Percentiles rank a stretch among this genome's conserved stretches.
phyloP scores from a whole-genome alignment of 2,329 filamentous ascomycete species.

The Orbilia blumenaviensis region DNA sequence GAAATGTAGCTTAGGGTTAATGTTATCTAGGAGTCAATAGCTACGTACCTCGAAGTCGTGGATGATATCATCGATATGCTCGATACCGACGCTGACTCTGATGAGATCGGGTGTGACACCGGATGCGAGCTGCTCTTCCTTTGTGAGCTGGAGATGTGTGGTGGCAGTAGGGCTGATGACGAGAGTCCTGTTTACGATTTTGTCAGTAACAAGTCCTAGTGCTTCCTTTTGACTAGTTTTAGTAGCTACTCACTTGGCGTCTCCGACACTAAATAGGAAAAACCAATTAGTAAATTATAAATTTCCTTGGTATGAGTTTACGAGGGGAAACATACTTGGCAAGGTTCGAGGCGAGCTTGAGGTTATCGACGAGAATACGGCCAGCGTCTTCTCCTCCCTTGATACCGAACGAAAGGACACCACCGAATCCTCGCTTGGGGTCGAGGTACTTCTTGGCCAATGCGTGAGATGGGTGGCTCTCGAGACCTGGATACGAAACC shows the following conservation, averaged over 20 bases:
- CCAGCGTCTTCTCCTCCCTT: conserved; percentile 87
- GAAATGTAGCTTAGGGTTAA: neutral
- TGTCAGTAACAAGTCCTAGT: neutral
- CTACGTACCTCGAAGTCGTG: conserved; percentile 73
- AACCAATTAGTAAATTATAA: conserved; percentile 41
- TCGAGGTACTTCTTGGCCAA: conserved; percentile 83
- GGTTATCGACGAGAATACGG: conserved; percentile 86
- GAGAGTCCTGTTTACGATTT: conserved; percentile 22
- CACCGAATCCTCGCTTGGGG: conserved; percentile 77
- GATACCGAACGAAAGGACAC: conserved; percentile 91
- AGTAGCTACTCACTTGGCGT: conserved; percentile 71
- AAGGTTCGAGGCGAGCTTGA: conserved; percentile 94
- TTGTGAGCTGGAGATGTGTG: conserved; percentile 83
- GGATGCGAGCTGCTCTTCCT: conserved; percentile 80
- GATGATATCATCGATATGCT: conserved; percentile 98
- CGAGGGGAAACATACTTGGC: conserved; percentile 71
- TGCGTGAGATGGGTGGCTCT: conserved; percentile 80
- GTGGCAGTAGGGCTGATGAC: conserved; percentile 80
- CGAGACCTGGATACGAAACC: conserved; percentile 92
- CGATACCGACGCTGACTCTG: conserved; percentile 91
- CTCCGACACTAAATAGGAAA: conserved; percentile 71
- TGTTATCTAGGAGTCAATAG: neutral
- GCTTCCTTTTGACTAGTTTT: neutral
- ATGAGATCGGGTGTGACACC: conserved; percentile 91
- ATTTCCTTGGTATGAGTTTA: neutral